Percentiles rank a stretch among this genome's conserved stretches.
These are phyloP conservation scores for Plasmodium malariae DNA, from an alignment of 169 alveolate species.

Conservation along the genomic window DNA sequence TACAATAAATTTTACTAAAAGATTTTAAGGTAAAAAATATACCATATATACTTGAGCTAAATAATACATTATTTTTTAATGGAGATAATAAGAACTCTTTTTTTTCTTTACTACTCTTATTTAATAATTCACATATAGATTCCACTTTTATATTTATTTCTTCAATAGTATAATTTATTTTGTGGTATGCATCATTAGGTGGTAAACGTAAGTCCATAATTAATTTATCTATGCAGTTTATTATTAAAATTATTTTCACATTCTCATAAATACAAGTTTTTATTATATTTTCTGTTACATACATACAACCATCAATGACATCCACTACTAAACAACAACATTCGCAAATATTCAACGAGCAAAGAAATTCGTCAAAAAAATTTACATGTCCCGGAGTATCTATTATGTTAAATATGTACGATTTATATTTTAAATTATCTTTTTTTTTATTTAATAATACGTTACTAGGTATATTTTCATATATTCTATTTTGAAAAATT, in stretches of 20 bases:
- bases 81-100: constrained; percentile 91
- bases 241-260: constrained; percentile 85
- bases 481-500: constrained; percentile 87
- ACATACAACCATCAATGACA: constrained; percentile 96
- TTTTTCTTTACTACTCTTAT: constrained; percentile 44
- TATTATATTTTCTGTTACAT: constrained; percentile 93
- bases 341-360: constrained; percentile 96
- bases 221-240: constrained; percentile 97
- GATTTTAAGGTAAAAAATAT: constrained; percentile 94
- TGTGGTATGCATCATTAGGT: constrained; percentile 99
- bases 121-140: constrained; percentile 62
- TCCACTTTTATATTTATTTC: constrained; percentile 79
- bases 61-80: constrained; percentile 94
- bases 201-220: constrained; percentile 97
- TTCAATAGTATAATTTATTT: constrained; percentile 89
- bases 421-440: constrained; percentile 76
- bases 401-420: constrained; percentile 91
- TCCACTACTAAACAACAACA: constrained; percentile 97
- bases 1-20: constrained; percentile 92
- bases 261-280: constrained; percentile 88
- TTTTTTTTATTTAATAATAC: constrained; percentile 80
- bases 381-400: constrained; percentile 99
- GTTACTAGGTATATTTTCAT: constrained; percentile 77
- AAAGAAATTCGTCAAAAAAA: constrained; percentile 97
- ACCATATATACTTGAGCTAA: constrained; percentile 95